Evolutionary conservation across 1,139 yeast species (phyloP), one percentile per base, ranked within the genome.

Genomic region (Komagataea norvegica): DNA sequence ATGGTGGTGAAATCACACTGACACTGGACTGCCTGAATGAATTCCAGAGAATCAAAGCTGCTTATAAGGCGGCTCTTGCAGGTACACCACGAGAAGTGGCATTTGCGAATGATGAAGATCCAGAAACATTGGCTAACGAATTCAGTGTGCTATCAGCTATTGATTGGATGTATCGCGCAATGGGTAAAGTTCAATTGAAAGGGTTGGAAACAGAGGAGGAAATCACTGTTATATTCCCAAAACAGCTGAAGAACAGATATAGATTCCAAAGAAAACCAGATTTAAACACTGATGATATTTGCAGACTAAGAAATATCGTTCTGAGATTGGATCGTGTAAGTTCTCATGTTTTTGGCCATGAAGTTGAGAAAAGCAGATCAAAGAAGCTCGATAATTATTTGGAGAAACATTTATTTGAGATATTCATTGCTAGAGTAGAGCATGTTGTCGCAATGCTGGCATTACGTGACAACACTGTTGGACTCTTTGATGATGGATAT

Each of bases 1-100:
- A 88, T 59, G 99, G 99, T 41, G 98, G 98, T n/a, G 96, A 91
- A 60, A 86, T 89, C 29, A 79, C 95, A 0, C 71, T 89, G 37
- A 83, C 95, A 51, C 72, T 81, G 3, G 96, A 89, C 58, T 86
- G 87, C 52, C 66, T 83, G 50, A 72, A 74, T 33, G 95, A 86
- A 55, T 73, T 87, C 55, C 70, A 70, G 36, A 70, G 77, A 38
- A 71, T 86, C 33, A 68, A 72, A 51, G 63, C 63, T 15, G 68
- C 74, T 11, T 87, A 79, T 49, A 70, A 74, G 15, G 57, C 60
- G 13, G 60, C 62, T 0, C 27, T 40, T 13, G n/a, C 21, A 7
- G 70, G 70, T 8, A 46, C 40, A n/a, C 17, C 59, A 1, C 34
- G 56, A 15, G 64, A 65, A 16, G 79, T 79, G 9, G 87, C 83